Base-by-base conservation (phyloP, 2,329 filamentous ascomycete species). In the Endocalyx cinctus region DNA sequence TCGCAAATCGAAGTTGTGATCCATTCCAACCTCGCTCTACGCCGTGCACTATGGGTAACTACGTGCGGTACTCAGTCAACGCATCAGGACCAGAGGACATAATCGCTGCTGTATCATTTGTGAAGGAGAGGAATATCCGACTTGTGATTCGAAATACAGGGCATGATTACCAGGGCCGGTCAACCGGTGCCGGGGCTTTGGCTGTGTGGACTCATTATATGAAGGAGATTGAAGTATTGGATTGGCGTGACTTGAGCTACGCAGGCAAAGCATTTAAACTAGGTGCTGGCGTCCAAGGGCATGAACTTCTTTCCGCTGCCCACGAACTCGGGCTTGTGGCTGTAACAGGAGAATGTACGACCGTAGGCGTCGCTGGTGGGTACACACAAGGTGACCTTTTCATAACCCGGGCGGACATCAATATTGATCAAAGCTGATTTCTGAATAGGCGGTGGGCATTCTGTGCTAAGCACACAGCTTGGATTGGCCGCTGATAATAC, bases 91-190 rank as follows among this genome's bases (percentile, higher is more conserved):
- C 35, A 4, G 35, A 38, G 10, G 38, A 51, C 25, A 25, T 48
- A 25, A 25, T 30, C 2, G 37, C 40, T 10, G 37, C 41, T 2
- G 46, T 64, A 13, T 33, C 38, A 12, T 64, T 63, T 34, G 57
- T 57, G 15, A 42, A 43, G 27, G 41, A 45, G 29, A 42, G 56
- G n/a, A 62, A 62, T 31, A 43, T 68, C n/a, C 59, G 66, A 1
- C 49, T 67, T 2, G 60, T 62, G 3, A 55, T 69, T 35, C 63
- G 60, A 34, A 65, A 65, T 31, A 67, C 65, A 3, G 66, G 66
- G 2, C 64, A 69, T 46, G 63, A 67, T 26, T 50, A 66, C 33
- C 39, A 55, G 4, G 54, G 60, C 6, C 45, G 52, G 26, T 56
- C 51, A 6, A 50, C 51, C 6, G 57, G 53, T 6, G 48, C 45